Evolutionary conservation across 139 green algal species (phyloP).

Genomic region (Chlorella sorokiniana): DNA sequence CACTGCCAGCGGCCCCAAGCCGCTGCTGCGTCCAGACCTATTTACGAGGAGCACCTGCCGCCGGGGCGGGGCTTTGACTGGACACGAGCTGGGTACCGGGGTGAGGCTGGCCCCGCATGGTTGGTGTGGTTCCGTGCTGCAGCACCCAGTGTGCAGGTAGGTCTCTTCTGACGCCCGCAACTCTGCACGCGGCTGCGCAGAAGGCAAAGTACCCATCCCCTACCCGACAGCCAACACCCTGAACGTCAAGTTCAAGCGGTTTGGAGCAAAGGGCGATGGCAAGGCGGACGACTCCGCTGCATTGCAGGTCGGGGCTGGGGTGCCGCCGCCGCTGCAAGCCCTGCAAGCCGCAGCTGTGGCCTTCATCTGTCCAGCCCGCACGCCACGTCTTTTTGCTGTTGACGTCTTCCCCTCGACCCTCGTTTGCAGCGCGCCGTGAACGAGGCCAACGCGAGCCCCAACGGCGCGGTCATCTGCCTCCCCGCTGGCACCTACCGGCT

Average conservation of each 20-base stretch:
- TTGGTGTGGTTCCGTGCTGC: neutral
- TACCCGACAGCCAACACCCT: neutral
- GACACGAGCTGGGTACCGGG: neutral
- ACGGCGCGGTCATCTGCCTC: neutral
- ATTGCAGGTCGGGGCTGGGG: neutral
- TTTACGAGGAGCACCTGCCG: neutral
- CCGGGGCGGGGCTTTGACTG: neutral
- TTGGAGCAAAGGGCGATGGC: conserved; percentile 16
- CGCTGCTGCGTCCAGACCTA: no score
- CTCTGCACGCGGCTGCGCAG: neutral
- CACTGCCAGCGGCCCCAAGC: no score
- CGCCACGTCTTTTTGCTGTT: neutral
- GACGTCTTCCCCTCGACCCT: neutral
- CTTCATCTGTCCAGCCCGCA: neutral
- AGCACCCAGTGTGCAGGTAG: neutral
- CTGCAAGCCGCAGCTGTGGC: neutral
- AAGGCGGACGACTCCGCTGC: neutral
- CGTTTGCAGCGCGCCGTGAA: neutral
- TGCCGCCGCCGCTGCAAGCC: neutral
- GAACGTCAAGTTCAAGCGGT: neutral
- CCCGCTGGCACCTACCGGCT: conserved; percentile 4
- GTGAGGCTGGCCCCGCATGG: neutral
- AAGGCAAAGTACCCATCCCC: neutral
- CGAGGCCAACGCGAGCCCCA: neutral
- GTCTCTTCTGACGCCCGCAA: no score